Evolutionary conservation across 2,329 filamentous ascomycete species (phyloP).

Genomic region (Cercospora zeina): DNA sequence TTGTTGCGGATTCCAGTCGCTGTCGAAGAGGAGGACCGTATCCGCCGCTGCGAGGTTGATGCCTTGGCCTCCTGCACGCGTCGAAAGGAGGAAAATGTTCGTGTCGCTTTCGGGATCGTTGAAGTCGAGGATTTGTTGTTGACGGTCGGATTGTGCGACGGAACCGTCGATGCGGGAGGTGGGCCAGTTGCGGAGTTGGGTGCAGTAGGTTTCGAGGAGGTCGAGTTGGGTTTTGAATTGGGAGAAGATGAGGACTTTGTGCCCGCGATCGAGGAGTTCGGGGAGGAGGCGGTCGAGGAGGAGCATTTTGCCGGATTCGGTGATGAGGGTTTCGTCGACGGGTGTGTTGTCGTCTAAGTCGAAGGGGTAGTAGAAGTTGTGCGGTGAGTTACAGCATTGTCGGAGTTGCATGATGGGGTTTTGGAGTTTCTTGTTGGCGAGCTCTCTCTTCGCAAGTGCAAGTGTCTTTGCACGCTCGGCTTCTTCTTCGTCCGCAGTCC

Average conservation of each 20-base stretch:
- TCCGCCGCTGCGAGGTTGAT: slow-evolving; percentile 93
- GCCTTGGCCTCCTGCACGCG: slow-evolving; percentile 87
- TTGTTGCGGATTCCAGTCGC: slow-evolving; percentile 93
- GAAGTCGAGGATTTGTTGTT: slow-evolving; percentile 53
- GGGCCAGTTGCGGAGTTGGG: slow-evolving; percentile 73
- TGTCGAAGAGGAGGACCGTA: slow-evolving; percentile 89
- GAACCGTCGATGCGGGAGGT: slow-evolving; percentile 88
- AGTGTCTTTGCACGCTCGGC: slow-evolving; percentile 66
- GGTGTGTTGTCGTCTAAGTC: slow-evolving; percentile 58
- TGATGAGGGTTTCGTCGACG: slow-evolving; percentile 78
- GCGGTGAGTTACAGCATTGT: slow-evolving; percentile 87
- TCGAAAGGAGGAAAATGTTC: slow-evolving; percentile 83
- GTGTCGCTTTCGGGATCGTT: slow-evolving; percentile 44
- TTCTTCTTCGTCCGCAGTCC: slow-evolving; percentile 57
- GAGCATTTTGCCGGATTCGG: slow-evolving; percentile 91
- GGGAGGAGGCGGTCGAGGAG: slow-evolving; percentile 84
- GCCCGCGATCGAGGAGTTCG: slow-evolving; percentile 67
- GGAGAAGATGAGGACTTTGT: slow-evolving; percentile 94
- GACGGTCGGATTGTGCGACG: slow-evolving; percentile 66
- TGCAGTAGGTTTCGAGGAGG: slow-evolving; percentile 83
- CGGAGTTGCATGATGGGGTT: slow-evolving; percentile 92
- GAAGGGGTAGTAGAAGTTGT: slow-evolving; percentile 96
- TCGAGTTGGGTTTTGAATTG: slow-evolving; percentile 96
- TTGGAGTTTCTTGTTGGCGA: slow-evolving; percentile 86
- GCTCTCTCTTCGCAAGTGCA: slow-evolving; percentile 80